These are phyloP conservation scores for Umbelopsis sp. DNA, from an alignment of 192 early-diverging fungal genomes.

Conservation along the genomic window DNA sequence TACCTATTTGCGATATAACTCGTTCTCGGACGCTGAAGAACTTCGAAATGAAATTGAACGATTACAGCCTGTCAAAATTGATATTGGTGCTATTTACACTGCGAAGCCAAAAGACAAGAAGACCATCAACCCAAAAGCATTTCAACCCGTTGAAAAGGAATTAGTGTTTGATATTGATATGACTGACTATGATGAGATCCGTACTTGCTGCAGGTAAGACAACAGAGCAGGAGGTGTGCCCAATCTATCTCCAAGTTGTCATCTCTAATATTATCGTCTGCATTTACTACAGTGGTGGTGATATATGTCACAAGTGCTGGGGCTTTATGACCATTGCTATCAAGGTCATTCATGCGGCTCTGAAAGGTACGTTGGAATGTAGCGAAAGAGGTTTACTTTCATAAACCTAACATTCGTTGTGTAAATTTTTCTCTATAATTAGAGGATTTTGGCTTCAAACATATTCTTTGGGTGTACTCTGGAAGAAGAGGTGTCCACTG, in stretches of 20 bases:
- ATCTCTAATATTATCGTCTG: not conserved
- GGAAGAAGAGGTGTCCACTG: constrained; percentile 98
- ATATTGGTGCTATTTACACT: constrained; percentile 96
- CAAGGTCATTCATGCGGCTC: constrained; percentile 77
- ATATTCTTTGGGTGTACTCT: constrained; percentile 93
- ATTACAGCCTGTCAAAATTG: constrained; percentile 89
- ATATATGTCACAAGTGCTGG: constrained; percentile 92
- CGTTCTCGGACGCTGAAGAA: constrained; percentile 71
- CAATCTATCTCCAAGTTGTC: not conserved
- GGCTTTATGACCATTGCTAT: constrained; percentile 91
- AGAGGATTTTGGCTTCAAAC: constrained; percentile 96
- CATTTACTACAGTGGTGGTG: constrained; percentile 81
- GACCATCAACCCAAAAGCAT: constrained; percentile 66
- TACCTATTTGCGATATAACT: constrained; percentile 88
- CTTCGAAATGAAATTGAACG: constrained; percentile 75
- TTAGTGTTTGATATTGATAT: constrained; percentile 99
- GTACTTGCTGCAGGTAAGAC: constrained; percentile 84
- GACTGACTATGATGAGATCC: constrained; percentile 98
- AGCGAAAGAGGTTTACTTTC: not conserved
- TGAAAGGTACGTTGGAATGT: constrained; percentile 51
- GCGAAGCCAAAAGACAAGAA: constrained; percentile 83
- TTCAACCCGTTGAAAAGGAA: constrained; percentile 83
- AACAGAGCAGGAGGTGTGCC: not conserved
- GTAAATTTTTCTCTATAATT: not conserved
- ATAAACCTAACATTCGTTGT: not conserved